phyloP scores from a whole-genome alignment of 1,139 yeast genomes.

The Candida pseudoviswanathii region DNA sequence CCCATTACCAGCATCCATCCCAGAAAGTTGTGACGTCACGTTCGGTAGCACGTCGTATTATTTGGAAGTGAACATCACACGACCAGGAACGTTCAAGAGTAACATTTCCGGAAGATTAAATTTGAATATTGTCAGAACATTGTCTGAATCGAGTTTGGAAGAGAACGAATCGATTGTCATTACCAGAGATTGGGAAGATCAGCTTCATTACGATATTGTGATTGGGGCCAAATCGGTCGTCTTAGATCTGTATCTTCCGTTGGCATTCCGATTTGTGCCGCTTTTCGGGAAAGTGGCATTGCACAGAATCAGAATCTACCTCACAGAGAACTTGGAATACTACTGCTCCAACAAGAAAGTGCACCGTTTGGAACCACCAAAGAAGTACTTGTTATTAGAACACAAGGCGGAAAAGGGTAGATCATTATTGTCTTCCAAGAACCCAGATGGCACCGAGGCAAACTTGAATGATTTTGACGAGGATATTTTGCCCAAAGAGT shows the following conservation, averaged over 20 bases:
- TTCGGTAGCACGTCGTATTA: slow-evolving; percentile 78
- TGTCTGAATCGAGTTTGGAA: slow-evolving; percentile 77
- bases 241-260: slow-evolving; percentile 78
- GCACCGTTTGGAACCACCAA: slow-evolving; percentile 87
- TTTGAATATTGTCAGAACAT: slow-evolving; percentile 70
- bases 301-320: slow-evolving; percentile 80
- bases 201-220: slow-evolving; percentile 82
- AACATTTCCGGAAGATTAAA: slow-evolving; percentile 67
- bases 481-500: slow-evolving; percentile 57
- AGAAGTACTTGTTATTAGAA: slow-evolving; percentile 77
- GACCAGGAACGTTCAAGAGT: slow-evolving; percentile 85
- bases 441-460: slow-evolving; percentile 9
- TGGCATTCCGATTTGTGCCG: slow-evolving; percentile 83
- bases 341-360: slow-evolving; percentile 84
- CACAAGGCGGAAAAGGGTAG: slow-evolving; percentile 65
- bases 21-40: slow-evolving; percentile 77
- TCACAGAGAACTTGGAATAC: slow-evolving; percentile 89
- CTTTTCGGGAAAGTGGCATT: slow-evolving; percentile 78
- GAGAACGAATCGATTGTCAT: slow-evolving; percentile 93
- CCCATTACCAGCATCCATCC: slow-evolving; percentile 77
- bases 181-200: slow-evolving; percentile 91
- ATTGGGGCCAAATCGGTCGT: slow-evolving; percentile 88
- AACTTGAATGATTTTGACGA: slow-evolving; percentile 32
- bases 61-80: slow-evolving; percentile 67
- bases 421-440: slow-evolving; percentile 30